A percentile compares a stretch with the other conserved stretches of the same genome.
phyloP scores from a whole-genome alignment of 1,284 basidiomycete genomes.

The Pseudozyma hubeiensis region DNA sequence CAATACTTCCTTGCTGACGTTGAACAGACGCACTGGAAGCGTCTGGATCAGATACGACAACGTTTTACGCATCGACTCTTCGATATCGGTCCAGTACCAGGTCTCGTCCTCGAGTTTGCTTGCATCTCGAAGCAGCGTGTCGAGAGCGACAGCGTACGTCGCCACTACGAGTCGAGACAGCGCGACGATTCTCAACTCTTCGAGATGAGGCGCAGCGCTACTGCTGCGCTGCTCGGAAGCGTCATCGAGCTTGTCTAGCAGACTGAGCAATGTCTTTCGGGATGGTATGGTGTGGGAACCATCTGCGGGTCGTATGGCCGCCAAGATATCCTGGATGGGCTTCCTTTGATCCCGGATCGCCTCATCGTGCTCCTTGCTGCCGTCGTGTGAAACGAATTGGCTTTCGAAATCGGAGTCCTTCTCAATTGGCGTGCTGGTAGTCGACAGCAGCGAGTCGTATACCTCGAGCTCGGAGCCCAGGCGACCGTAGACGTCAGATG shows the following conservation, averaged over 20 bases:
- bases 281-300: constrained; percentile 26
- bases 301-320: constrained; percentile 30
- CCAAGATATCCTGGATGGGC: constrained; percentile 28
- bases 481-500: constrained; percentile 38
- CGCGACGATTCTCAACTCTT: constrained; percentile 43
- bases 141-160: constrained; percentile 50
- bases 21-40: constrained; percentile 44
- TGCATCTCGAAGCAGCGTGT: constrained; percentile 51
- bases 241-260: constrained; percentile 37
- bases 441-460: constrained; percentile 46
- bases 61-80: constrained; percentile 41
- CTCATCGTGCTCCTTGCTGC: constrained; percentile 8
- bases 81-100: constrained; percentile 61
- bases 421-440: constrained; percentile 26
- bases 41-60: constrained; percentile 53
- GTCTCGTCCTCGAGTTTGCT: constrained; percentile 51
- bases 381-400: constrained; percentile 5
- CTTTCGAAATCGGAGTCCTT: constrained; percentile 5
- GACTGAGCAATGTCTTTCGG: constrained; percentile 31
- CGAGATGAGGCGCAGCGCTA: constrained; percentile 8
- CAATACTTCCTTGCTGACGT: constrained; percentile 26
- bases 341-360: constrained; percentile 24
- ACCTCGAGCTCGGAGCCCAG: constrained; percentile 46
- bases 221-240: constrained; percentile 14
- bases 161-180: constrained; percentile 52